These are phyloP conservation scores for Calycina herbarum DNA, from an alignment of 2,329 filamentous ascomycete genomes.

Conservation along the genomic window DNA sequence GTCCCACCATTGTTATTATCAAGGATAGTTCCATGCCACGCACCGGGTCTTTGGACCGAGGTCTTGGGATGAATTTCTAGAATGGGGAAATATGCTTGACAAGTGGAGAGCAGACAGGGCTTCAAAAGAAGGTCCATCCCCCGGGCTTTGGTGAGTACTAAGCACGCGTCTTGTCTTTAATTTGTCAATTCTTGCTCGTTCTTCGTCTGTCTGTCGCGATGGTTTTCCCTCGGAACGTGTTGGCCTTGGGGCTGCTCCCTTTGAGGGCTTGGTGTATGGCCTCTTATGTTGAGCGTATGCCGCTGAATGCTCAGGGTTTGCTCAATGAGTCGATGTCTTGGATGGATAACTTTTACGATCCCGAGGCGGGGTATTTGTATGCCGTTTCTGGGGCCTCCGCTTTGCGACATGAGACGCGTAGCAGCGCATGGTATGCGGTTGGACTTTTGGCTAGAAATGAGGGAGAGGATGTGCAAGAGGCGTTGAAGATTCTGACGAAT, in stretches of 20 bases:
- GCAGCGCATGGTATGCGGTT: constrained; percentile 59
- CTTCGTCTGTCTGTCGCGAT: not conserved
- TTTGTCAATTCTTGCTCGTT: not conserved
- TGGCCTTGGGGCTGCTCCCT: not conserved
- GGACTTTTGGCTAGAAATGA: constrained; percentile 57
- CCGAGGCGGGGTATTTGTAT: constrained; percentile 53
- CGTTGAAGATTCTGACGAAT: constrained; percentile 54
- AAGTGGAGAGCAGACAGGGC: not conserved
- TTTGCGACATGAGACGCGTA: constrained; percentile 56
- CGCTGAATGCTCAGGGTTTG: constrained; percentile 40
- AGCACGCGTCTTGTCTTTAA: not conserved
- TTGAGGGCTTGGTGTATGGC: not conserved
- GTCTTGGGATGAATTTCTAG: not conserved
- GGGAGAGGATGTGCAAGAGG: constrained; percentile 49
- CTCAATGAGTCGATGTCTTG: constrained; percentile 54
- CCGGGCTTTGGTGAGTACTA: not conserved
- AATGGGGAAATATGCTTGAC: not conserved
- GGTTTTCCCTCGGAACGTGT: not conserved
- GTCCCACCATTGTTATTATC: not conserved
- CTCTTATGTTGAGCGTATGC: constrained; percentile 24
- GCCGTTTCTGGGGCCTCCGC: constrained; percentile 46
- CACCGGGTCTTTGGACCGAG: not conserved
- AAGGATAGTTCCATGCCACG: not conserved
- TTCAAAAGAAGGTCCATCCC: not conserved
- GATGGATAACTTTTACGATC: constrained; percentile 57